Base-by-base conservation (phyloP, 768 basidiomycete genomes). In the Xerocomellus amylosporus region DNA sequence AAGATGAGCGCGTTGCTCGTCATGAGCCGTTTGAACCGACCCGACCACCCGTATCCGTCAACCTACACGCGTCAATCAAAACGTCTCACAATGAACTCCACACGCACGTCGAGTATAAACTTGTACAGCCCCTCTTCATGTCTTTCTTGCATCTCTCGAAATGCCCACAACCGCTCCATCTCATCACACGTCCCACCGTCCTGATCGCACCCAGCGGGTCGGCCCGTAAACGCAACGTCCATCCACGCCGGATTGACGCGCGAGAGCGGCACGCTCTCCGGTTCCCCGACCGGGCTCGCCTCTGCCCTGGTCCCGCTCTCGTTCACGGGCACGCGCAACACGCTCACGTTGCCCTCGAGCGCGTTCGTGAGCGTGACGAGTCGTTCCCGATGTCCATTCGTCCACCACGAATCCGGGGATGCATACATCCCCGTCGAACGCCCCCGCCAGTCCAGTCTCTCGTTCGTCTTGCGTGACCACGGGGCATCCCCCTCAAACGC, bases 371-470 rank as follows among this genome's bases (percentile, higher is more conserved):
- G 64, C 14, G 71, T 68, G 30, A 85, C 74, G 3, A 87, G 68
- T 22, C 76, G 71, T 22, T 74, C 64, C 0, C 86, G 71, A 52
- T 87, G 86, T 7, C 76, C 72, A 22, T 73, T 61, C 58, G 66
- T 49, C 86, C 86, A 87, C 6, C 71, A 70, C 8, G 75, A 71
- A 1, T 59, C 50, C 2, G 63, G 51, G 14, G 69, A 62, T 31
- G 52, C 31, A 31, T 31, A 3, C 26, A 28, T 28, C 26, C 26
- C 26, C 10, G 8, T 31, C 31, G 82, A 87, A 39, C 81, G 81
- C 4, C 90, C 90, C 38, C 90, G 76, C 90, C 90, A 91, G 38
- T 83, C 73, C 17, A 90, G 58, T 4, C 80, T 73, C 55, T 86
- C 81, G 64, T 87, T 79, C 2, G 71, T 28, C 71, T 86, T 90